Evolutionary conservation across 805 yeast species (phyloP).

Genomic region (Pichia heedii): DNA sequence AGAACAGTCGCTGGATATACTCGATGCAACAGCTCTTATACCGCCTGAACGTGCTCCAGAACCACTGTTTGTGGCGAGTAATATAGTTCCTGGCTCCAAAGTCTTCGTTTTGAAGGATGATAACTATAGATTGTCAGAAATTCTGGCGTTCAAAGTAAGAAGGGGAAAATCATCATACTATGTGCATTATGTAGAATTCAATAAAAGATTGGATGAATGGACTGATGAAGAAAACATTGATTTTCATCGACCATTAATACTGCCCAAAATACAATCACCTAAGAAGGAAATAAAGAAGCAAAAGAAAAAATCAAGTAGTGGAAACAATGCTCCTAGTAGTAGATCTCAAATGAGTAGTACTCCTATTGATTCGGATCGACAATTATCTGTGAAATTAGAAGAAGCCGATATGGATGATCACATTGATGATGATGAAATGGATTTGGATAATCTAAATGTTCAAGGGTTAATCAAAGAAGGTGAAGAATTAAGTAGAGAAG

Average conservation of each 20-base stretch:
- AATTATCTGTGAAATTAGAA: constrained; percentile 3
- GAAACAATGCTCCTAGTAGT: background rate
- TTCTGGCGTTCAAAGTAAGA: constrained; percentile 64
- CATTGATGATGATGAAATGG: constrained; percentile 57
- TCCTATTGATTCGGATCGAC: constrained; percentile 5
- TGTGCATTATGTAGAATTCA: constrained; percentile 90
- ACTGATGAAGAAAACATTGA: constrained; percentile 64
- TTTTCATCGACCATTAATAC: constrained; percentile 54
- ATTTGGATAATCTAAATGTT: constrained; percentile 73
- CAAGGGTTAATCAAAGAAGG: constrained; percentile 62
- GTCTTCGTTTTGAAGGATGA: constrained; percentile 76
- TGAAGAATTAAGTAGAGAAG: constrained; percentile 75
- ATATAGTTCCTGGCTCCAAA: constrained; percentile 68
- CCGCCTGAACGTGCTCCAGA: constrained; percentile 25
- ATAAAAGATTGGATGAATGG: constrained; percentile 97
- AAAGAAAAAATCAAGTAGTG: constrained; percentile 28
- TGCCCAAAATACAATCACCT: constrained; percentile 53
- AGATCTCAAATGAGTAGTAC: constrained; percentile 10
- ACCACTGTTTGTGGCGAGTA: constrained; percentile 32
- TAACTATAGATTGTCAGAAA: constrained; percentile 74
- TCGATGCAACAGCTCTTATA: constrained; percentile 21
- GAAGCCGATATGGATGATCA: background rate
- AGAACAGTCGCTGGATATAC: constrained; percentile 22
- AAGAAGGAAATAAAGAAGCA: constrained; percentile 34
- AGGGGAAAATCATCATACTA: constrained; percentile 76